A percentile compares a stretch with the other conserved stretches of the same genome.
These are phyloP conservation scores for Rhizopogon vesiculosus DNA, from an alignment of 768 basidiomycete species.

Conservation along the genomic window DNA sequence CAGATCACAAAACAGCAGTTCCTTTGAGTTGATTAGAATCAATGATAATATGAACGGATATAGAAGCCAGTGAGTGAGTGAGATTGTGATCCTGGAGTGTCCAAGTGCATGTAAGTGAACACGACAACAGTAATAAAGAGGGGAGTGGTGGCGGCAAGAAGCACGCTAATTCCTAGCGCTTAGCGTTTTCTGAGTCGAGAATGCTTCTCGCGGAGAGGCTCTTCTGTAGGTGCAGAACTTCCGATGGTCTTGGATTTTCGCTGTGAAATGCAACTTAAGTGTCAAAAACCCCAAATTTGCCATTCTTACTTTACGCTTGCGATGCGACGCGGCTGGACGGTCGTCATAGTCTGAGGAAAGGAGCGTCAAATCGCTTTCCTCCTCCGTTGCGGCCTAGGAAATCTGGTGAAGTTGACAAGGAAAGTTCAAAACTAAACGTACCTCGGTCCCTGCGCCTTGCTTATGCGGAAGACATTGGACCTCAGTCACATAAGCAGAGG, in stretches of 20 bases:
- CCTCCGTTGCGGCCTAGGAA: neutral
- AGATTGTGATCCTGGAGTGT: too few species aligned
- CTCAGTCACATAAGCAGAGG: constrained; percentile 67
- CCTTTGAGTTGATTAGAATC: neutral
- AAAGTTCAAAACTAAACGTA: neutral
- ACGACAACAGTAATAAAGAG: too few species aligned
- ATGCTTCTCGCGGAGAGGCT: neutral
- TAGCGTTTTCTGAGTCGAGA: neutral
- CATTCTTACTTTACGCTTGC: constrained; percentile 2
- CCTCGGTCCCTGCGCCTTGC: neutral
- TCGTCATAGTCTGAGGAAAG: neutral
- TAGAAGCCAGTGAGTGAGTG: neutral
- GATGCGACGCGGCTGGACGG: neutral
- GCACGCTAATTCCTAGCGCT: neutral
- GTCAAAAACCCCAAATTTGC: neutral
- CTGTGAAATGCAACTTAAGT: neutral
- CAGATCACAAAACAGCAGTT: neutral
- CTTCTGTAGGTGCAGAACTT: neutral
- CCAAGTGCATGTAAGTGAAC: too few species aligned
- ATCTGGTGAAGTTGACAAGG: neutral
- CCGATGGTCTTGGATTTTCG: neutral
- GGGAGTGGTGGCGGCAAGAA: neutral
- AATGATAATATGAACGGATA: neutral
- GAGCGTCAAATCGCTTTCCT: constrained; percentile 1
- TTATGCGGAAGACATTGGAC: constrained; percentile 40